These are phyloP conservation scores for Penicillium thymicola DNA, from an alignment of 2,329 filamentous ascomycete genomes.

Conservation along the genomic window DNA sequence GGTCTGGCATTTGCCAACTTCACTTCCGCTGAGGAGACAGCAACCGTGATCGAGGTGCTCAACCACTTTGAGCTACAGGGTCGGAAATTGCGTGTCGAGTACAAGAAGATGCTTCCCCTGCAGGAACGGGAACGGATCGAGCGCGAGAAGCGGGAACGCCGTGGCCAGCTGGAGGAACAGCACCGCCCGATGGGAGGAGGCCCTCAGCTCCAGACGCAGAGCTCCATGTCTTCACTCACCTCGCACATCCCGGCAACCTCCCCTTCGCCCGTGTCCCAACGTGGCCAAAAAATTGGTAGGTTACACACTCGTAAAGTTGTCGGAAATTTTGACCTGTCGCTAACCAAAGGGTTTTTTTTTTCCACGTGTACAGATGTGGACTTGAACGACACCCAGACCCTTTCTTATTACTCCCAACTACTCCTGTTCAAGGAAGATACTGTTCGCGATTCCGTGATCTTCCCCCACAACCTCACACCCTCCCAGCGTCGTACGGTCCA, in stretches of 20 bases:
- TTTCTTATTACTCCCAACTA: constrained; percentile 87
- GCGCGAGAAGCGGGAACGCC: constrained; percentile 90
- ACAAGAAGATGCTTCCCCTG: constrained; percentile 98
- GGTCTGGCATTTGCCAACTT: constrained; percentile 98
- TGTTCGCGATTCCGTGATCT: constrained; percentile 74
- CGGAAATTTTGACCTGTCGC: not conserved
- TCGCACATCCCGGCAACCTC: constrained; percentile 62
- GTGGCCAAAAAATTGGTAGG: constrained; percentile 39
- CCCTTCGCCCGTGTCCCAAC: constrained; percentile 64
- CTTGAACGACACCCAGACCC: constrained; percentile 82
- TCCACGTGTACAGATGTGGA: constrained; percentile 61
- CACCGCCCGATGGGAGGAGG: constrained; percentile 67
- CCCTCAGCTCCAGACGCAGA: constrained; percentile 72
- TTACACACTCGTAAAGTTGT: not conserved
- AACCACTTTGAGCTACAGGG: constrained; percentile 96
- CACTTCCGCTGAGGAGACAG: constrained; percentile 90
- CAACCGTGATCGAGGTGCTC: constrained; percentile 85
- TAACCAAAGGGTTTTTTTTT: constrained; percentile 5
- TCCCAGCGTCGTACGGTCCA: constrained; percentile 87
- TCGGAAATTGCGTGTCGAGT: constrained; percentile 90
- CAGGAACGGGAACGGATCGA: constrained; percentile 95
- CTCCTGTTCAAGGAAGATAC: constrained; percentile 82
- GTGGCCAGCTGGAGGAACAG: constrained; percentile 95
- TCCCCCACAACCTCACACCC: constrained; percentile 75
- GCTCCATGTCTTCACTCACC: constrained; percentile 77